A percentile compares a stretch with the other conserved stretches of the same genome.
These are phyloP conservation scores for Amanita phalloides DNA, from an alignment of 768 basidiomycete species.

Conservation along the genomic window DNA sequence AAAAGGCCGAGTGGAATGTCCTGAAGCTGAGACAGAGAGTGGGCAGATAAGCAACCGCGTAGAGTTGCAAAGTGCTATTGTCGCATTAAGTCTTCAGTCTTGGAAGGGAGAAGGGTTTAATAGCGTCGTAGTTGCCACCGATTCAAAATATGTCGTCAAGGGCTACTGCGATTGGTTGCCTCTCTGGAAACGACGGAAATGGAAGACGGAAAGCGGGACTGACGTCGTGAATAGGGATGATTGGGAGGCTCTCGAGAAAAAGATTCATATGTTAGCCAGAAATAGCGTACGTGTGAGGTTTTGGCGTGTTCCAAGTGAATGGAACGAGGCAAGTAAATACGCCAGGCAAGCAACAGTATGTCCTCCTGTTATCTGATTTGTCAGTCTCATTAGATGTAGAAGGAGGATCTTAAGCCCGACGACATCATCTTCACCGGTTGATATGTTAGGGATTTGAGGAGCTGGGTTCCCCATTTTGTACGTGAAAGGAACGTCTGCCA, in stretches of 20 bases:
- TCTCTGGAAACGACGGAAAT: conserved; percentile 11
- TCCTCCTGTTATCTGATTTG: too few relatives aligned
- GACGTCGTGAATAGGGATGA: background rate
- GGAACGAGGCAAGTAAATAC: background rate
- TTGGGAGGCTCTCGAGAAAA: background rate
- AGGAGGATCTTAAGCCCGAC: too few relatives aligned
- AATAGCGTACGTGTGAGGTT: background rate
- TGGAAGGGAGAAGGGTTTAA: conserved; percentile 20
- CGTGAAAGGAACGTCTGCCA: too few relatives aligned
- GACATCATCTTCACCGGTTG: too few relatives aligned
- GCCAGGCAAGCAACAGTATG: background rate
- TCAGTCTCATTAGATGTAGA: too few relatives aligned
- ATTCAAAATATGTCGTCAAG: conserved; percentile 19
- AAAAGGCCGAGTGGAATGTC: background rate
- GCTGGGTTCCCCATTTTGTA: too few relatives aligned
- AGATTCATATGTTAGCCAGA: background rate
- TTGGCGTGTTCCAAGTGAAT: background rate
- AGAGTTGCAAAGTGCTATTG: background rate
- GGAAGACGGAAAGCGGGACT: background rate
- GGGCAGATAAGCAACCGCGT: background rate
- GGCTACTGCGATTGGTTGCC: conserved; percentile 14
- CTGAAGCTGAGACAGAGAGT: background rate
- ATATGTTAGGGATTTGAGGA: too few relatives aligned
- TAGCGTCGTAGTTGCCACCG: conserved; percentile 20
- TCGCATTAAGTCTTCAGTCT: background rate